These are phyloP conservation scores for Mucor circinelloides DNA, from an alignment of 371 early-diverging fungal genomes.

Conservation along the genomic window DNA sequence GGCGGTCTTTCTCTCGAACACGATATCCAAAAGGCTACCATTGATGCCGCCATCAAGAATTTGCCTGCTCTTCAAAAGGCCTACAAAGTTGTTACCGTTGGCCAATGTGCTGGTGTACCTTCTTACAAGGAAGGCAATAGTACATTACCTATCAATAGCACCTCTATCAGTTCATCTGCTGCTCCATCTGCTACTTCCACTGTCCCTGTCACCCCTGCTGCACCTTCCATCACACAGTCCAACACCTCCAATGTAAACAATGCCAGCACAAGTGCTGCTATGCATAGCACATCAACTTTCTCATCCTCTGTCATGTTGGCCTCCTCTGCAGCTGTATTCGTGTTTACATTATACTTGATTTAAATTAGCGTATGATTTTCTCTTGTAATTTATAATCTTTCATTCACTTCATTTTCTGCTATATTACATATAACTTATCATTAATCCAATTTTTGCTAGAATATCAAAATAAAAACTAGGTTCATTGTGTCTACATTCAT, in stretches of 20 bases:
- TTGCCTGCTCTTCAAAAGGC: slow-evolving; percentile 51
- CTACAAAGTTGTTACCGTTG: slow-evolving; percentile 48
- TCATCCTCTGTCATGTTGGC: neutral
- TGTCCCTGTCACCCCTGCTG: slow-evolving; percentile 8
- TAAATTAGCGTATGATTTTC: neutral
- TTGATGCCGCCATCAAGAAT: slow-evolving; percentile 65
- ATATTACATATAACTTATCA: neutral
- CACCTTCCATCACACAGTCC: slow-evolving; percentile 1
- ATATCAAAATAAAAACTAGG: neutral
- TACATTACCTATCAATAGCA: slow-evolving; percentile 9
- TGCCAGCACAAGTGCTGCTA: neutral
- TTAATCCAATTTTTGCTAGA: neutral
- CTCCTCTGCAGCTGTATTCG: slow-evolving; percentile 1
- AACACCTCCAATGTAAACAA: neutral
- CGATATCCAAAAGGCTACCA: slow-evolving; percentile 53
- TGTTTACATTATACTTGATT: neutral
- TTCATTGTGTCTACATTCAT: neutral
- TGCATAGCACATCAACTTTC: neutral
- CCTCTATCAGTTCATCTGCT: slow-evolving; percentile 15
- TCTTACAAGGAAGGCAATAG: slow-evolving; percentile 42
- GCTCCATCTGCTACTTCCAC: slow-evolving; percentile 22
- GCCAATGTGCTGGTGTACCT: slow-evolving; percentile 38
- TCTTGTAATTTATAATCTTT: neutral
- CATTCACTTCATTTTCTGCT: neutral
- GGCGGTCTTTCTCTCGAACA: slow-evolving; percentile 64